Evolutionary conservation across 768 basidiomycete genomes (phyloP).

Genomic region (Mrakia frigida): DNA sequence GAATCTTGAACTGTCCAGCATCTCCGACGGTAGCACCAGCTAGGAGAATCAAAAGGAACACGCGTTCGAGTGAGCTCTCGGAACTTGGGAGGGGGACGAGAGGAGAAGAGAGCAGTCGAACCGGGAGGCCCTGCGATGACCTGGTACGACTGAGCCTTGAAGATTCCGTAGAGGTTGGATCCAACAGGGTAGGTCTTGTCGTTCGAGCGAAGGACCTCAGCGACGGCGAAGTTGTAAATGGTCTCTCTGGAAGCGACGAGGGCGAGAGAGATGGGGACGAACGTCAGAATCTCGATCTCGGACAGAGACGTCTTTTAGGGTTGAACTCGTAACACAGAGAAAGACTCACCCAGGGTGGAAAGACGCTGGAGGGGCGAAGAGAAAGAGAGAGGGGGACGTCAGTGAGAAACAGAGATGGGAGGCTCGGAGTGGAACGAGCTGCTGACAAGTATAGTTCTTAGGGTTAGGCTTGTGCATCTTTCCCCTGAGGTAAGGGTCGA

Average conservation of each 20-base stretch:
- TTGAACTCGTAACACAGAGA: slow-evolving; percentile 5
- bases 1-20: slow-evolving; percentile 48
- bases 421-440: too few relatives aligned
- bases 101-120: not conserved
- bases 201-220: slow-evolving; percentile 51
- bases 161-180: slow-evolving; percentile 48
- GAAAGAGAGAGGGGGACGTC: too few relatives aligned
- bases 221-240: slow-evolving; percentile 41
- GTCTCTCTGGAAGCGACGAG: slow-evolving; percentile 6
- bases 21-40: slow-evolving; percentile 27
- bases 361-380: too few relatives aligned
- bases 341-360: slow-evolving; percentile 36
- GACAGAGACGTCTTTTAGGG: not conserved
- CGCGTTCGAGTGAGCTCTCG: not conserved
- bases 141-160: slow-evolving; percentile 30
- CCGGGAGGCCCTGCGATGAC: slow-evolving; percentile 1
- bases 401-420: too few relatives aligned
- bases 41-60: not conserved
- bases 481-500: slow-evolving; percentile 49
- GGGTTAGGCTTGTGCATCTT: slow-evolving; percentile 2
- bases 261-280: not conserved
- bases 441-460: slow-evolving; percentile 37
- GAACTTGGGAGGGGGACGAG: not conserved
- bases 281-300: too few relatives aligned
- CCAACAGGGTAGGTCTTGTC: slow-evolving; percentile 43